These are phyloP conservation scores for Candida freyschussii DNA, from an alignment of 1,139 yeast species.

Conservation along the genomic window DNA sequence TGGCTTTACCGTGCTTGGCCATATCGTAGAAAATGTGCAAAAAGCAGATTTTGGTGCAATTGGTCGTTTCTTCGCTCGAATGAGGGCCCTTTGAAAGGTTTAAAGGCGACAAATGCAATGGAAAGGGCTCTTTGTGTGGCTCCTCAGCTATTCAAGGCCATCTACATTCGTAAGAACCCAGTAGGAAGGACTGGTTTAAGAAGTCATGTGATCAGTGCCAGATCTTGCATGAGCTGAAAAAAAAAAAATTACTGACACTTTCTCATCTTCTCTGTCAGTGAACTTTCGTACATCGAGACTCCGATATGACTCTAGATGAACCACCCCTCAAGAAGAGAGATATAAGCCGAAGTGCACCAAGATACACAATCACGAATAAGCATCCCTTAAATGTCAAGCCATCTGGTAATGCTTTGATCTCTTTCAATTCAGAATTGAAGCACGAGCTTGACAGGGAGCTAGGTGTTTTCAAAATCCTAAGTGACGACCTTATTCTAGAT, in stretches of 20 bases:
- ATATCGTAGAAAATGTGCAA: no score
- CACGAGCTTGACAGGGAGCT: conserved; percentile 25
- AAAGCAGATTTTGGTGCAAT: no score
- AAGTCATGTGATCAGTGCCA: no score
- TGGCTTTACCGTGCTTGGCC: no score
- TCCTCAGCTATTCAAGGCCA: no score
- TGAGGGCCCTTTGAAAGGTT: no score
- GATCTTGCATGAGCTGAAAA: no score
- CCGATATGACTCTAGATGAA: conserved; percentile 14
- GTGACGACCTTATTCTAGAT: conserved; percentile 55
- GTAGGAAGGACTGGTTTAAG: no score
- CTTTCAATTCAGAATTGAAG: conserved; percentile 19
- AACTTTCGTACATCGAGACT: not conserved
- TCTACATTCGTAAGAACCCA: no score
- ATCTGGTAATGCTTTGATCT: conserved; percentile 49
- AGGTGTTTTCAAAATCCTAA: conserved; percentile 48
- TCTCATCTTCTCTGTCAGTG: not conserved
- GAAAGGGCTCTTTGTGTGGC: no score
- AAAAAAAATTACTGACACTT: conserved; percentile 2
- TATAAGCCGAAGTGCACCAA: conserved; percentile 19
- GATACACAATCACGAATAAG: conserved; percentile 24
- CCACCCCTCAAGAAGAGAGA: conserved; percentile 17
- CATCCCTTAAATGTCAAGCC: conserved; percentile 81
- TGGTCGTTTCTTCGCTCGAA: no score
- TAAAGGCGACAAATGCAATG: no score